These are phyloP conservation scores for Tylopilus felleus DNA, from an alignment of 768 basidiomycete species.

Conservation along the genomic window DNA sequence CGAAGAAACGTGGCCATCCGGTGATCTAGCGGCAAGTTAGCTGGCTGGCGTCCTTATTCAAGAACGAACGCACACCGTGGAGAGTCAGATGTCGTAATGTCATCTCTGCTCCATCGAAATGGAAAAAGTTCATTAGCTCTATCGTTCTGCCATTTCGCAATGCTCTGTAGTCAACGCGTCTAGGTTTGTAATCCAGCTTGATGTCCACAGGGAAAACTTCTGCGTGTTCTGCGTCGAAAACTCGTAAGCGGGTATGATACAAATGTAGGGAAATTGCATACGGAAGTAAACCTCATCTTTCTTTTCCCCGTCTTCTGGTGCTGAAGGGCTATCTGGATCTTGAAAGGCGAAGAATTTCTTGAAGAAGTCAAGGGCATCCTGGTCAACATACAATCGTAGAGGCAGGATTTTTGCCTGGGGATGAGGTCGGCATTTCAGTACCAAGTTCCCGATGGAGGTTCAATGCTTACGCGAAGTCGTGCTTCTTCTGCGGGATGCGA, in stretches of 20 bases:
- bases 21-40: slow-evolving; percentile 61
- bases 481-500: slow-evolving; percentile 70
- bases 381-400: slow-evolving; percentile 90
- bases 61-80: slow-evolving; percentile 65
- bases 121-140: slow-evolving; percentile 99
- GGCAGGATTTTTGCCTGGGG: slow-evolving; percentile 84
- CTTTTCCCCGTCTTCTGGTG: slow-evolving; percentile 29
- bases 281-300: slow-evolving; percentile 69
- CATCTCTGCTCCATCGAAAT: slow-evolving; percentile 99
- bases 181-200: slow-evolving; percentile 97
- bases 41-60: background rate
- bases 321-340: slow-evolving; percentile 45
- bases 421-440: slow-evolving; percentile 1
- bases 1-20: slow-evolving; percentile 88
- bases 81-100: slow-evolving; percentile 90
- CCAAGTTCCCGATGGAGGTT: background rate
- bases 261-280: slow-evolving; percentile 34
- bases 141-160: slow-evolving; percentile 88
- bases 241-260: slow-evolving; percentile 4
- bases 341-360: slow-evolving; percentile 95
- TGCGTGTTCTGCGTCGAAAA: slow-evolving; percentile 63
- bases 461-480: slow-evolving; percentile 52
- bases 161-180: slow-evolving; percentile 91
- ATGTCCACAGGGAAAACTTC: slow-evolving; percentile 94
- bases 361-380: slow-evolving; percentile 96